Conservation (phyloP, 192 early-diverging fungal genomes). For the Geranomyces variabilis region DNA sequence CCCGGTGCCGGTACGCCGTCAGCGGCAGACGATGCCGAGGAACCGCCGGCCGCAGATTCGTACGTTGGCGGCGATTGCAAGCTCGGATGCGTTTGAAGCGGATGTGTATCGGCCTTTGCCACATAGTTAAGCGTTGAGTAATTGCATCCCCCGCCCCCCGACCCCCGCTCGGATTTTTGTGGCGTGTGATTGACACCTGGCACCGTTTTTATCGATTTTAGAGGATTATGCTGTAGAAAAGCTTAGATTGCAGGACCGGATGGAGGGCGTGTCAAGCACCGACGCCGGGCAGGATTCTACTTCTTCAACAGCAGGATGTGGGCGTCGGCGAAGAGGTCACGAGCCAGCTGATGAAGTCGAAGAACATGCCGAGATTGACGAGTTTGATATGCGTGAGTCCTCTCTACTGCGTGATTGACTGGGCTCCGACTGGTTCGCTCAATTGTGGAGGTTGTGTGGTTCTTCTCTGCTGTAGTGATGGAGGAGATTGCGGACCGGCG, state of each 20-base stretch:
- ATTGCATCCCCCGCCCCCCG: too few relatives aligned
- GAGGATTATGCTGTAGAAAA: conserved; percentile 43
- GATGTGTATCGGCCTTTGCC: conserved; percentile 42
- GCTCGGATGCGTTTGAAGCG: conserved; percentile 39
- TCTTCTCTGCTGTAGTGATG: conserved; percentile 32
- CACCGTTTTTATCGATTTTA: neutral
- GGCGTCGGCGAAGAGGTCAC: conserved; percentile 9
- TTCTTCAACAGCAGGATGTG: conserved; percentile 1
- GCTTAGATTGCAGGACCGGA: conserved; percentile 29
- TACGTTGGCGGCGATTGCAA: conserved; percentile 36
- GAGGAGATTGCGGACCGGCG: conserved; percentile 52
- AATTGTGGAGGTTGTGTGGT: too few relatives aligned
- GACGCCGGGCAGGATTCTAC: neutral
- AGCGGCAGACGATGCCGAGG: conserved; percentile 8
- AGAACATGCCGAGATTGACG: conserved; percentile 41
- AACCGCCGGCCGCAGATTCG: conserved; percentile 36
- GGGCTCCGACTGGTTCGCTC: too few relatives aligned
- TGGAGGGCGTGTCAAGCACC: conserved; percentile 18
- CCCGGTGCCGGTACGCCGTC: too few relatives aligned
- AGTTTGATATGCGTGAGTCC: conserved; percentile 48
- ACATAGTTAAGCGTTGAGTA: conserved; percentile 16
- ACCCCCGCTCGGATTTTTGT: neutral
- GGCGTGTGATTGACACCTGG: neutral
- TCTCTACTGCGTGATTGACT: too few relatives aligned
- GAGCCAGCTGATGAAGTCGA: too few relatives aligned